These are phyloP conservation scores for Jackrogersella multiformis DNA, from an alignment of 495 filamentous ascomycete genomes.

Conservation along the genomic window DNA sequence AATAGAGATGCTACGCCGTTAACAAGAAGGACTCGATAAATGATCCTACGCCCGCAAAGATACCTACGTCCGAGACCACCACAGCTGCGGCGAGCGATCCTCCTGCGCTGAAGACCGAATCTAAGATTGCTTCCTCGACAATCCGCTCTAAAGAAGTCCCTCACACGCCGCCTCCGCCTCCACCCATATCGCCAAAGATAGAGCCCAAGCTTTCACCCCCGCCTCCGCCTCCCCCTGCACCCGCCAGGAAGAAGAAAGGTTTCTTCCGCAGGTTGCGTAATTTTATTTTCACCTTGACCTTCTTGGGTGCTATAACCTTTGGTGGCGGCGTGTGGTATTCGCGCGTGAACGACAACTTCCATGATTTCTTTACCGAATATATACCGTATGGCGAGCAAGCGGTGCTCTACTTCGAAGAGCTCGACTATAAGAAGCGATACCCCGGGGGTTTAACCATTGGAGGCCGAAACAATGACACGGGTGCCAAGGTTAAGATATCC, in stretches of 20 bases:
- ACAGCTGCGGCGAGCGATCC: slow-evolving; percentile 60
- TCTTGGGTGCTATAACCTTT: slow-evolving; percentile 80
- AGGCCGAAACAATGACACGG: slow-evolving; percentile 63
- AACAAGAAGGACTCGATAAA: slow-evolving; percentile 60
- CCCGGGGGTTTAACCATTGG: slow-evolving; percentile 70
- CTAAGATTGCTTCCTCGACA: slow-evolving; percentile 56
- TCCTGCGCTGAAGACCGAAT: slow-evolving; percentile 53
- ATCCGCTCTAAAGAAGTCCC: slow-evolving; percentile 71
- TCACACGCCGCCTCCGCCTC: slow-evolving; percentile 64
- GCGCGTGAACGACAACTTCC: slow-evolving; percentile 93
- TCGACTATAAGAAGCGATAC: slow-evolving; percentile 91
- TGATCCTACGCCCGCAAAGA: slow-evolving; percentile 59
- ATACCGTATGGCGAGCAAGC: slow-evolving; percentile 93
- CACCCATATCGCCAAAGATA: slow-evolving; percentile 39
- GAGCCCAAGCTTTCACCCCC: slow-evolving; percentile 20
- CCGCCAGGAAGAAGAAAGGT: slow-evolving; percentile 70
- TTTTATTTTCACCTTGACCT: slow-evolving; percentile 74
- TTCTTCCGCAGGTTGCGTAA: slow-evolving; percentile 73
- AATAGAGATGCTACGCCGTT: slow-evolving; percentile 68
- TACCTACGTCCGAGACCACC: slow-evolving; percentile 67
- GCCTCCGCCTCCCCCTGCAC: slow-evolving; percentile 56
- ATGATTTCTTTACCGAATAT: slow-evolving; percentile 99
- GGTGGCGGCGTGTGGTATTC: slow-evolving; percentile 91
- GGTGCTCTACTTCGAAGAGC: slow-evolving; percentile 96
- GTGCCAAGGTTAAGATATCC: slow-evolving; percentile 82